Percentiles rank a stretch among this genome's conserved stretches.
Evolutionary conservation across 345 rosid species (phyloP).

Genomic region (Turritis glabra): DNA sequence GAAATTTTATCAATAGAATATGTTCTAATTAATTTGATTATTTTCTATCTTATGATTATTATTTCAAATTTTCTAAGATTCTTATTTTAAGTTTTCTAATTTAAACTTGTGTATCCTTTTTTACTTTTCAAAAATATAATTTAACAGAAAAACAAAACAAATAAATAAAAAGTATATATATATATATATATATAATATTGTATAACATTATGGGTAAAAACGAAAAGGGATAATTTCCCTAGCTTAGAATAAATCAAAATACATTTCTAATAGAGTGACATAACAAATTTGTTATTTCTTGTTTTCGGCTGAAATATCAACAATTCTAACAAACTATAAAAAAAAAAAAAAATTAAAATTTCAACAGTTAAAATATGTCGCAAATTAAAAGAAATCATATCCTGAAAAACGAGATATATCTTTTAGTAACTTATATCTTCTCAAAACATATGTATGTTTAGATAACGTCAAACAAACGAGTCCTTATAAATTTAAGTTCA

Average conservation of each 20-base stretch:
- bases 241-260: neutral
- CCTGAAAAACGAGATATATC: neutral
- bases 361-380: too few species aligned
- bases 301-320: too few species aligned
- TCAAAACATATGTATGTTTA: too few species aligned
- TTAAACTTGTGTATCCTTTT: neutral
- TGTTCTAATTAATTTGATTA: neutral
- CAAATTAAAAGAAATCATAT: neutral
- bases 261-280: too few species aligned
- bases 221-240: too few species aligned
- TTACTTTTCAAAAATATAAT: neutral
- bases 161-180: too few species aligned
- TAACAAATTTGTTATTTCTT: too few species aligned
- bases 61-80: neutral
- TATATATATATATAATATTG: too few species aligned
- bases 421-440: too few species aligned
- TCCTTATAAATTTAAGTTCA: neutral
- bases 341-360: too few species aligned
- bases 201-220: neutral
- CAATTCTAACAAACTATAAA: too few species aligned
- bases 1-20: neutral
- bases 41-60: neutral
- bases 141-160: neutral
- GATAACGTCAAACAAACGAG: neutral
- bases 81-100: neutral